Evolutionary conservation across 2,329 filamentous ascomycete genomes (phyloP).

Genomic region (Venturia nashicola): DNA sequence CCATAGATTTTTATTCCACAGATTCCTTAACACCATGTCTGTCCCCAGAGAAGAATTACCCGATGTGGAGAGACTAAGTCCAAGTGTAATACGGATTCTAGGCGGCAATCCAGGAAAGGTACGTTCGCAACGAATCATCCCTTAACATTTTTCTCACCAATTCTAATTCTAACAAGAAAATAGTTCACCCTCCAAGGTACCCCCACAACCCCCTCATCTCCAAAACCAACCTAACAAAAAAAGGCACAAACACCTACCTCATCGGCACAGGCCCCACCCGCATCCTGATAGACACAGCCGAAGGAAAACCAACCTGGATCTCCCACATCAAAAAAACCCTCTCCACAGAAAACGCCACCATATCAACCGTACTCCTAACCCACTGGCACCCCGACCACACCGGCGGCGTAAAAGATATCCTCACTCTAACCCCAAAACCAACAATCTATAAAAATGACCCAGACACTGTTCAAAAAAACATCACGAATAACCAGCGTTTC

Average conservation of each 20-base stretch:
- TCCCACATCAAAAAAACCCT: constrained; percentile 52
- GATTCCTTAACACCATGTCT: constrained; percentile 14
- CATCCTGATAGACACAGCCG: constrained; percentile 80
- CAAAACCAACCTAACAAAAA: constrained; percentile 26
- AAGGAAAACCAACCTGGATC: constrained; percentile 67
- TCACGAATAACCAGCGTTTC: constrained; percentile 46
- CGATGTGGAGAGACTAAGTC: constrained; percentile 65
- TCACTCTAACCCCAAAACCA: constrained; percentile 48
- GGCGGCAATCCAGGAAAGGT: constrained; percentile 85
- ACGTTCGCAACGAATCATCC: constrained; percentile 12
- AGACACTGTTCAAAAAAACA: constrained; percentile 36
- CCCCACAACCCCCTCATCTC: not conserved
- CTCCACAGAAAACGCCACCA: constrained; percentile 50
- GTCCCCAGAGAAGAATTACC: constrained; percentile 47
- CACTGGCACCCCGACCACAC: constrained; percentile 91
- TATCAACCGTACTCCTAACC: constrained; percentile 64
- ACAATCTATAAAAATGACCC: constrained; percentile 50
- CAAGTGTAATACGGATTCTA: constrained; percentile 68
- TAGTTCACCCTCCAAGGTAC: constrained; percentile 52
- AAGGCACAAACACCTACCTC: constrained; percentile 88
- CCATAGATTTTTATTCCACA: constrained; percentile 14
- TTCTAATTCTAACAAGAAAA: not conserved
- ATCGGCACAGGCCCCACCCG: constrained; percentile 62
- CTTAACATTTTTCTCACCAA: not conserved
- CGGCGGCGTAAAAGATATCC: constrained; percentile 60